Evolutionary conservation across 2,329 filamentous ascomycete species (phyloP), one percentile per base, ranked within the genome.

Genomic region (Sporothrix brunneoviolacea): DNA sequence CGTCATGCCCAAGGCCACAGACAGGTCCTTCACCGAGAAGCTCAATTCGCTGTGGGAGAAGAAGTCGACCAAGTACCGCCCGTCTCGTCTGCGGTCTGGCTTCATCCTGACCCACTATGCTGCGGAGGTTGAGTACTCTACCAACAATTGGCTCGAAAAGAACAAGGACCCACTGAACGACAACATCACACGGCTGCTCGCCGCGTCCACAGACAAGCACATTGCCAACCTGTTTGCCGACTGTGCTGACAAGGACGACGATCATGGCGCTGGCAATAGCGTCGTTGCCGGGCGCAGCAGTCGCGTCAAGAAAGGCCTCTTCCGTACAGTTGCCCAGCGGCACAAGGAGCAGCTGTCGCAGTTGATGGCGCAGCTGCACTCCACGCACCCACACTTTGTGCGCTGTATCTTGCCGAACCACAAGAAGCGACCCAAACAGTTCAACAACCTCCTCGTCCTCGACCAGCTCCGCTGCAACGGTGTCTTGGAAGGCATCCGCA

Each of bases 341-440:
- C 93, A 98, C 73, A 98, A 98, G 68, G 93, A 98, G 66, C 91
- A 97, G 60, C 78, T 98, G n/a, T 88, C 90, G n/a, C 94, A 84
- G 55, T 72, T 98, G 52, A 98, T 98, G 93, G 76, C 78, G 13
- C 90, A 97, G 62, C 79, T 98, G 15, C 87, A 98, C 66, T 94
- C 88, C 0, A 98, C 93, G 0, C 93, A 98, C 65, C 94, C 94
- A 52, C 93, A 98, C 67, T 98, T 98, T 64, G 93, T 98, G 27
- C 87, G 93, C 41, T 98, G 93, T 64, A 98, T 98, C 55, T 76
- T 98, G 53, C 94, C 93, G 4, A 98, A 98, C 63, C 93, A 98
- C 73, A 96, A 95, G 69, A 98, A 98, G 69, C 80, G 84, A 21
- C 89, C 93, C 0, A 98, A 98, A 68, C 86, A 91, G 63, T 89